Conservation (phyloP, 441 rosid genomes). For the Gossypium laxum region DNA sequence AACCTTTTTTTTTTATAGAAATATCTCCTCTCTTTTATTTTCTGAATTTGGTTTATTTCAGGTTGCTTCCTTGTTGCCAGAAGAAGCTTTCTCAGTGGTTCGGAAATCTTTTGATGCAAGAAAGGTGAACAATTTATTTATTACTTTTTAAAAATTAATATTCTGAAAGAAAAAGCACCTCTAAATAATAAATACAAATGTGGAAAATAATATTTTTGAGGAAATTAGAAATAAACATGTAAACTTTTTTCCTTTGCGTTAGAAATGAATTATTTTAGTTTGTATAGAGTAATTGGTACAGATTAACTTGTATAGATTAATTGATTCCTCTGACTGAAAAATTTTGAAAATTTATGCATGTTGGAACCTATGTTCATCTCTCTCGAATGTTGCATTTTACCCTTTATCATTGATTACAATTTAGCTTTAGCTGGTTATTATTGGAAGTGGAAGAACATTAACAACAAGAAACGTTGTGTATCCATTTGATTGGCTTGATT, state of each 20-base stretch:
- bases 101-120: conserved; percentile 92
- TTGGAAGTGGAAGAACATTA: not conserved
- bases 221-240: not conserved
- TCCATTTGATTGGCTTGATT: conserved; percentile 8
- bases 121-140: conserved; percentile 30
- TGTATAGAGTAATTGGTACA: not conserved
- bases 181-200: not conserved
- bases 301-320: not conserved
- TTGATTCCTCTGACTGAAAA: not conserved
- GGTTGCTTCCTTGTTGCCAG: conserved; percentile 85
- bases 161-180: not conserved
- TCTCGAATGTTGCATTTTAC: not conserved
- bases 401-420: not conserved
- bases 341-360: not conserved
- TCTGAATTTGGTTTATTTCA: conserved; percentile 16
- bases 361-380: not conserved
- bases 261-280: not conserved
- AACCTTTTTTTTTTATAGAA: not conserved
- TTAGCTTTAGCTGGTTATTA: not conserved
- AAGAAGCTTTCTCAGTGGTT: conserved; percentile 64
- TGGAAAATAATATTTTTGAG: conserved; percentile 11
- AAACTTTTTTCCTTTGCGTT: not conserved
- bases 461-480: not conserved
- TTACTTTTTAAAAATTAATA: not conserved
- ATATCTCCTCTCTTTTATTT: not conserved